Evolutionary conservation across 768 basidiomycete genomes (phyloP).

Genomic region (Russula sp.): DNA sequence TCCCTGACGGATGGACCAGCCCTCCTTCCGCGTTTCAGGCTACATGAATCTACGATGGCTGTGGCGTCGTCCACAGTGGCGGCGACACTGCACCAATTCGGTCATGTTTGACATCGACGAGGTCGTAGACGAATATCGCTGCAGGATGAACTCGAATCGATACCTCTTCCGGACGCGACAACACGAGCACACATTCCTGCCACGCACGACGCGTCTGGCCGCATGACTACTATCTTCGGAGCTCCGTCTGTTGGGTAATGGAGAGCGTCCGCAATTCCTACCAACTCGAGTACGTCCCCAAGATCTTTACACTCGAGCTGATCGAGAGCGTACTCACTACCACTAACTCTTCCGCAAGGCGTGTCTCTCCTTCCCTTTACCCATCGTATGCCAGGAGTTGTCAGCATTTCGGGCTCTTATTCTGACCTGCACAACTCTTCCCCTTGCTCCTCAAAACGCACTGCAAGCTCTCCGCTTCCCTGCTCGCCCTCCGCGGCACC

Average conservation of each 20-base stretch:
- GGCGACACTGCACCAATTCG: constrained; percentile 88
- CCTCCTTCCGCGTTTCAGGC: constrained; percentile 90
- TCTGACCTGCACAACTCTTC: too few relatives aligned
- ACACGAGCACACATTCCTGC: too few relatives aligned
- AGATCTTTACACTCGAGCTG: too few relatives aligned
- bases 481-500: constrained; percentile 86
- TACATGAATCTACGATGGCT: constrained; percentile 92
- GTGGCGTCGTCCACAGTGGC: constrained; percentile 97
- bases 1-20: constrained; percentile 39
- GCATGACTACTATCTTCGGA: constrained; percentile 55
- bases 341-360: constrained; percentile 79
- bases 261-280: too few relatives aligned
- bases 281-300: too few relatives aligned
- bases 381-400: constrained; percentile 74
- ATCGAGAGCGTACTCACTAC: too few relatives aligned
- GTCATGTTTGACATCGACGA: constrained; percentile 99
- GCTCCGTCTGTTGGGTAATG: constrained; percentile 42
- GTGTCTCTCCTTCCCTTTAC: constrained; percentile 24
- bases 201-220: too few relatives aligned
- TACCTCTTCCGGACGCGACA: constrained; percentile 53
- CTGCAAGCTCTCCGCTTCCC: constrained; percentile 79
- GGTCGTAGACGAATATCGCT: constrained; percentile 72
- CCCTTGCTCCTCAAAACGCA: constrained; percentile 87
- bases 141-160: constrained; percentile 41
- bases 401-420: too few relatives aligned